Percentiles rank a stretch among this genome's conserved stretches.
These are phyloP conservation scores for Talaromyces funiculosus DNA, from an alignment of 2,329 filamentous ascomycete genomes.

Conservation along the genomic window DNA sequence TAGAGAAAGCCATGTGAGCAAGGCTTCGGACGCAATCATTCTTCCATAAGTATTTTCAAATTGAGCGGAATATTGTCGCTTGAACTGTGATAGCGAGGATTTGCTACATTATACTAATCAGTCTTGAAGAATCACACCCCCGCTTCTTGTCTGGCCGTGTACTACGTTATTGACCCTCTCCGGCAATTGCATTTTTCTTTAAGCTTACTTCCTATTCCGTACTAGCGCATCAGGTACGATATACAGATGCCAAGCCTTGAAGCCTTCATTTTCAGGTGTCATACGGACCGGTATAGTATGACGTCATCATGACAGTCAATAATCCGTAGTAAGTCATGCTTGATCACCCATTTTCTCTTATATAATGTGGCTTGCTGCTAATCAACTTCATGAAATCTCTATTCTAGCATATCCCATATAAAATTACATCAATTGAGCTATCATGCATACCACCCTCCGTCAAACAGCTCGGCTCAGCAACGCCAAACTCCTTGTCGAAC, in stretches of 20 bases:
- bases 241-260: not conserved
- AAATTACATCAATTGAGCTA: not conserved
- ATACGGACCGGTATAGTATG: not conserved
- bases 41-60: not conserved
- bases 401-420: not conserved
- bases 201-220: not conserved
- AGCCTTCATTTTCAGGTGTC: not conserved
- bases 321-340: not conserved
- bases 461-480: not conserved
- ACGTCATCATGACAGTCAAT: slow-evolving; percentile 1
- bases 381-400: not conserved
- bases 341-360: not conserved
- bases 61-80: not conserved
- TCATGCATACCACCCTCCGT: slow-evolving; percentile 7
- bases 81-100: not conserved
- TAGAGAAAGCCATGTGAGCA: not conserved
- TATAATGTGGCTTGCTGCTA: not conserved
- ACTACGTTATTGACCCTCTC: not conserved
- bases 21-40: not conserved
- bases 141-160: not conserved
- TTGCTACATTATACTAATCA: not conserved
- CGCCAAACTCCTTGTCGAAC: not conserved
- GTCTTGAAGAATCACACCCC: not conserved
- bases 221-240: not conserved
- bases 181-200: not conserved